Evolutionary conservation across 495 filamentous ascomycete species (phyloP).

Genomic region (Neurospora terricola): DNA sequence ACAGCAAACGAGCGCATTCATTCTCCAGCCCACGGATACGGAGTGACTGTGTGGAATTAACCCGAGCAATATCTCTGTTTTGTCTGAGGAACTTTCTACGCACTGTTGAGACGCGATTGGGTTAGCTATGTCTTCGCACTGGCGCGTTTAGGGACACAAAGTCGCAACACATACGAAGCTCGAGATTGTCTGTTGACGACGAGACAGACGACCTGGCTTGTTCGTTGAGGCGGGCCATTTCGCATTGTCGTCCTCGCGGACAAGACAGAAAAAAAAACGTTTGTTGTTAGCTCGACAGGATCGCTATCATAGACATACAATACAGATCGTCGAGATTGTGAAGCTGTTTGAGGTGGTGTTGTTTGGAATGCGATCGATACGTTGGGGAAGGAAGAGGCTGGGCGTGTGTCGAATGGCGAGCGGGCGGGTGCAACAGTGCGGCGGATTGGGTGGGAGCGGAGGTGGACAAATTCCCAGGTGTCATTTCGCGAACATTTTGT

Average conservation of each 20-base stretch:
- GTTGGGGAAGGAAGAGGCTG: neutral
- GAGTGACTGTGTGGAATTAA: slow-evolving; percentile 83
- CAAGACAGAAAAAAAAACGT: neutral
- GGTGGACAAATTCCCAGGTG: slow-evolving; percentile 15
- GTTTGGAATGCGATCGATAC: neutral
- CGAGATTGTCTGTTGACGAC: slow-evolving; percentile 52
- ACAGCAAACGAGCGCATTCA: slow-evolving; percentile 70
- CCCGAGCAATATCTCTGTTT: slow-evolving; percentile 85
- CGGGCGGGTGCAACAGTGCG: neutral
- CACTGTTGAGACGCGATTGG: slow-evolving; percentile 38
- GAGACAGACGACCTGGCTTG: slow-evolving; percentile 40
- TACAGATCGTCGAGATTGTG: neutral
- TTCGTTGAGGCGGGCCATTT: slow-evolving; percentile 92
- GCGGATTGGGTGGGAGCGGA: neutral
- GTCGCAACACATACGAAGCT: slow-evolving; percentile 55
- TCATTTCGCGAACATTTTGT: slow-evolving; percentile 16
- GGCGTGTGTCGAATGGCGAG: neutral
- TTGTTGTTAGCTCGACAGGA: neutral
- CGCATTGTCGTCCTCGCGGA: slow-evolving; percentile 16
- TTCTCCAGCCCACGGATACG: slow-evolving; percentile 81
- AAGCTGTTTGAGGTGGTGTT: neutral
- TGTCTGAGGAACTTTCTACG: slow-evolving; percentile 82
- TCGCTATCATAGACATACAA: neutral
- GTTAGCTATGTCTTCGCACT: neutral
- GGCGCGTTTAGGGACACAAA: neutral